Evolutionary conservation across 805 yeast genomes (phyloP).

Genomic region (Hanseniaspora osmophila): DNA sequence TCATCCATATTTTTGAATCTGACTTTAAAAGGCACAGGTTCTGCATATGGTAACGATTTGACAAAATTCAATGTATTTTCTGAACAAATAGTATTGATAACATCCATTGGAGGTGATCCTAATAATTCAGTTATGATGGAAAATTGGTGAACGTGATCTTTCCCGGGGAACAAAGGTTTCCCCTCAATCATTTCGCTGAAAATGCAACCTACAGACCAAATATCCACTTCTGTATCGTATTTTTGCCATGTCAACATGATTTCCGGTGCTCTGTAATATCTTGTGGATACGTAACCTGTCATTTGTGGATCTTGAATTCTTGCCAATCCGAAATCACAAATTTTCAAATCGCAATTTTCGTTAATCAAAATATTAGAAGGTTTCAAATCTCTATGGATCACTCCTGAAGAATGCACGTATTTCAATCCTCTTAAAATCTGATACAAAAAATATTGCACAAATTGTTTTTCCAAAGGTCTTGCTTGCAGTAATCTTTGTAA

Average conservation of each 20-base stretch:
- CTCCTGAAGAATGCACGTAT: slow-evolving; percentile 86
- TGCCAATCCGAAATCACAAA: slow-evolving; percentile 90
- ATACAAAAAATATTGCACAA: slow-evolving; percentile 90
- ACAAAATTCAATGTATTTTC: slow-evolving; percentile 92
- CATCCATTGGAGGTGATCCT: slow-evolving; percentile 94
- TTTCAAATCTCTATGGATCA: slow-evolving; percentile 77
- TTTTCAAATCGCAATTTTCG: slow-evolving; percentile 82
- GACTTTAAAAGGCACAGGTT: slow-evolving; percentile 77
- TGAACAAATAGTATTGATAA: slow-evolving; percentile 87
- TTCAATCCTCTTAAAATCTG: slow-evolving; percentile 84
- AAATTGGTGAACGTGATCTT: slow-evolving; percentile 96
- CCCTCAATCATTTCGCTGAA: slow-evolving; percentile 97
- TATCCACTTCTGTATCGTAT: slow-evolving; percentile 90
- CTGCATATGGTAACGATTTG: slow-evolving; percentile 81
- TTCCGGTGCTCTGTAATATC: slow-evolving; percentile 96
- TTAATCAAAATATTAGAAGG: slow-evolving; percentile 76
- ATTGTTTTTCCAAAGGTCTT: slow-evolving; percentile 89
- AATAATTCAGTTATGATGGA: slow-evolving; percentile 89
- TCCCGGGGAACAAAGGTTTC: slow-evolving; percentile 92
- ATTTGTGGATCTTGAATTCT: slow-evolving; percentile 96
- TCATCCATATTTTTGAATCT: slow-evolving; percentile 70
- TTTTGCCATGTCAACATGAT: slow-evolving; percentile 98
- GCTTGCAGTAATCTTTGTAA: slow-evolving; percentile 80
- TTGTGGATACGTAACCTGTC: slow-evolving; percentile 95
- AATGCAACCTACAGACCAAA: slow-evolving; percentile 96